Evolutionary conservation across 2,329 filamentous ascomycete species (phyloP).

Genomic region (Daldinia sp.): DNA sequence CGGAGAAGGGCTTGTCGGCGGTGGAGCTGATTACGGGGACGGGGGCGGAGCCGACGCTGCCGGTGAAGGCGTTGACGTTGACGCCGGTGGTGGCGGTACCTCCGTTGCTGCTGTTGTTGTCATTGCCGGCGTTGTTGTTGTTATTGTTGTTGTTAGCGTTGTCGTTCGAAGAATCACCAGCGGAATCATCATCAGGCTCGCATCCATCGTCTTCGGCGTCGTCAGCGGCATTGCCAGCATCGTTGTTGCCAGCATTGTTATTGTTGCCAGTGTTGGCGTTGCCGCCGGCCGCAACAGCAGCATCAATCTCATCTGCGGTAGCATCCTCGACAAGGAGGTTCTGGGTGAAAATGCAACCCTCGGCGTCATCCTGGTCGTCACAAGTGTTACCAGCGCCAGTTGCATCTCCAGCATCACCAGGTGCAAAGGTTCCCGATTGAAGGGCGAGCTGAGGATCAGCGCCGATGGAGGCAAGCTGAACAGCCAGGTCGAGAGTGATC

Average conservation of each 20-base stretch:
- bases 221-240: slow-evolving; percentile 14
- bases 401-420: slow-evolving; percentile 55
- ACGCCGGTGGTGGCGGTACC: slow-evolving; percentile 38
- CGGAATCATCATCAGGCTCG: slow-evolving; percentile 4
- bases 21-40: slow-evolving; percentile 51
- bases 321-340: slow-evolving; percentile 64
- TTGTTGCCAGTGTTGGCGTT: slow-evolving; percentile 11
- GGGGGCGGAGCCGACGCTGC: slow-evolving; percentile 53
- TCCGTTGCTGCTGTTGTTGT: slow-evolving; percentile 10
- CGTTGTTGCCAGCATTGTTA: slow-evolving; percentile 13
- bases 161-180: slow-evolving; percentile 12
- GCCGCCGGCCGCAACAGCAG: slow-evolving; percentile 52
- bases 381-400: slow-evolving; percentile 62
- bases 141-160: neutral
- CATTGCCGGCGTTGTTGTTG: slow-evolving; percentile 9
- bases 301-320: slow-evolving; percentile 60
- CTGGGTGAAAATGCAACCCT: slow-evolving; percentile 64
- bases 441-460: slow-evolving; percentile 69
- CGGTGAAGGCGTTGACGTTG: slow-evolving; percentile 58
- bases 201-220: slow-evolving; percentile 5
- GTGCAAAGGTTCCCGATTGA: slow-evolving; percentile 68
- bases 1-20: slow-evolving; percentile 56
- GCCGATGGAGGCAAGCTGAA: slow-evolving; percentile 67
- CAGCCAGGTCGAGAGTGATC: slow-evolving; percentile 66
- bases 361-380: slow-evolving; percentile 56